These are phyloP conservation scores for Mycena capillaripes DNA, from an alignment of 768 basidiomycete species.

Conservation along the genomic window DNA sequence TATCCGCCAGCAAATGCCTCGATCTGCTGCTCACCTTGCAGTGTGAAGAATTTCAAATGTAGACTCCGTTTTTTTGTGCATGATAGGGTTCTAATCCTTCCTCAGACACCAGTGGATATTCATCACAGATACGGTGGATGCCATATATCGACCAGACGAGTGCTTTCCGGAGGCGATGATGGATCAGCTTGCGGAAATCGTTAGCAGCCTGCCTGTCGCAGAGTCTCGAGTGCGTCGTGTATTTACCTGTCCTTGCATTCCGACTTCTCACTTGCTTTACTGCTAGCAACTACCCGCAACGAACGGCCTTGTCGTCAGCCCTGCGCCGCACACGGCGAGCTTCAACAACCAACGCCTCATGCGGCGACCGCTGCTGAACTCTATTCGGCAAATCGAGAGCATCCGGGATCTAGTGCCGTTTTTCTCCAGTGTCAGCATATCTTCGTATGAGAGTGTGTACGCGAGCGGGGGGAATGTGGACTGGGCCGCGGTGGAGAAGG, in stretches of 20 bases:
- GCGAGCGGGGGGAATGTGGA: slow-evolving; percentile 85
- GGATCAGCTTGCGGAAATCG: slow-evolving; percentile 90
- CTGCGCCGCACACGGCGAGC: slow-evolving; percentile 42
- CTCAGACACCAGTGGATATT: slow-evolving; percentile 99
- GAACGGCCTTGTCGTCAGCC: slow-evolving; percentile 42
- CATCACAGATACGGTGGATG: slow-evolving; percentile 97
- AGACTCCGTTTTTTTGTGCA: slow-evolving; percentile 33
- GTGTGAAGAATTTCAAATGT: slow-evolving; percentile 99
- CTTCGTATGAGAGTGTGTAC: slow-evolving; percentile 93
- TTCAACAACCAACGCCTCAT: slow-evolving; percentile 60
- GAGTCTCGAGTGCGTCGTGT: slow-evolving; percentile 46
- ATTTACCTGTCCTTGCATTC: neutral
- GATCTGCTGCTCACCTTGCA: slow-evolving; percentile 94
- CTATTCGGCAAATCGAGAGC: slow-evolving; percentile 82
- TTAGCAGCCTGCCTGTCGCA: slow-evolving; percentile 72
- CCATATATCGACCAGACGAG: slow-evolving; percentile 87
- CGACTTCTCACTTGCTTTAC: neutral
- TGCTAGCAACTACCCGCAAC: slow-evolving; percentile 45
- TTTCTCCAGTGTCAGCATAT: slow-evolving; percentile 90
- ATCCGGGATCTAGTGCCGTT: slow-evolving; percentile 91
- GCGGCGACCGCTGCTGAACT: slow-evolving; percentile 81
- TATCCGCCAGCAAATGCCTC: slow-evolving; percentile 94
- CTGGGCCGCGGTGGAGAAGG: slow-evolving; percentile 90
- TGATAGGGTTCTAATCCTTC: neutral
- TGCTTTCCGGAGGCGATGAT: slow-evolving; percentile 91